Conservation (phyloP, 1,139 yeast species). For the Meyerozyma athensensis region DNA sequence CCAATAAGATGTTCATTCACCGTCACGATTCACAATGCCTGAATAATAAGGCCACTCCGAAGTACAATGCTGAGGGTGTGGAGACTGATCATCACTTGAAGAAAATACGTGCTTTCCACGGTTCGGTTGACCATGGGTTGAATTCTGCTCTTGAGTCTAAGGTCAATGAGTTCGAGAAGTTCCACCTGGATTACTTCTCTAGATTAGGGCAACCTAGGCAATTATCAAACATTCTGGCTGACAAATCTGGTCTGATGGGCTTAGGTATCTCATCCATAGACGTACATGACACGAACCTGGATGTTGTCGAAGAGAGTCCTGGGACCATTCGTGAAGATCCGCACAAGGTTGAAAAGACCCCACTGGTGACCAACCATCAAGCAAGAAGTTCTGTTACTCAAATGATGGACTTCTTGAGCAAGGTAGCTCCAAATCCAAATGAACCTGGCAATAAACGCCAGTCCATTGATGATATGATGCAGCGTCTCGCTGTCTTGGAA, state of each 20-base stretch:
- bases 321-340: no score
- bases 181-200: constrained; percentile 6
- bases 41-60: neutral
- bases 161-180: constrained; percentile 15
- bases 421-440: constrained; percentile 11
- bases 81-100: neutral
- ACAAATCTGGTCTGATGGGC: neutral
- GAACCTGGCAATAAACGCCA: constrained; percentile 16
- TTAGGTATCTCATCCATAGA: constrained; percentile 3
- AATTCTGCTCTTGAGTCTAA: constrained; percentile 16
- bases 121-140: constrained; percentile 28
- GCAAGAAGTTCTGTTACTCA: constrained; percentile 14
- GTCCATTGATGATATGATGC: constrained; percentile 25
- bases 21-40: constrained; percentile 6
- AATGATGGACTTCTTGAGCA: constrained; percentile 17
- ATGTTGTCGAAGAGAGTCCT: no score
- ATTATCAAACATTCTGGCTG: no score
- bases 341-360: no score
- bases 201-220: no score
- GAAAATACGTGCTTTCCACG: constrained; percentile 18
- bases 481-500: constrained; percentile 8
- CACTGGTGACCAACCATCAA: neutral
- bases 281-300: no score
- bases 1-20: constrained; percentile 18
- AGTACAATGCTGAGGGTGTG: neutral